Percentiles rank a stretch among this genome's conserved stretches.
Conservation (phyloP, 768 basidiomycete species). For the Hygrocybe punicea region DNA sequence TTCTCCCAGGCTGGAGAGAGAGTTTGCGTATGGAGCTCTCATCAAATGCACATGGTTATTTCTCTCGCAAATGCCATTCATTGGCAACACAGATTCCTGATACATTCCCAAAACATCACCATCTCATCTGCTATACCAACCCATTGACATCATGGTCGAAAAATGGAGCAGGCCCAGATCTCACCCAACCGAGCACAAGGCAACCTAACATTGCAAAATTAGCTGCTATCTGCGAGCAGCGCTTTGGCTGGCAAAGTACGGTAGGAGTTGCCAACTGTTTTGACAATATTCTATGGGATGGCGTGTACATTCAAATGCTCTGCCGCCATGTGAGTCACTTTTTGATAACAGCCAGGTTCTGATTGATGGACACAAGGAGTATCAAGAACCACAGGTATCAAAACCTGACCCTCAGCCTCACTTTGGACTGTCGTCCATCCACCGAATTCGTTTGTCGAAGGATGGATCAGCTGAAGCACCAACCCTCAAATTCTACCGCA, state of each 20-base stretch:
- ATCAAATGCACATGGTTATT: conserved; percentile 23
- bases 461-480: too few species aligned
- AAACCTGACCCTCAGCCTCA: too few species aligned
- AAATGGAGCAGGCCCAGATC: conserved; percentile 31
- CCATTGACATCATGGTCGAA: conserved; percentile 49
- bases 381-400: too few species aligned
- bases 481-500: too few species aligned
- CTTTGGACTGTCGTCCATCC: neutral
- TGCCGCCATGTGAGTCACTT: neutral
- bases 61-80: conserved; percentile 45
- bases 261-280: conserved; percentile 52
- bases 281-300: conserved; percentile 54
- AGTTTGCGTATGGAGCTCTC: conserved; percentile 1
- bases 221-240: conserved; percentile 56
- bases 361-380: too few species aligned
- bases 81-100: conserved; percentile 45
- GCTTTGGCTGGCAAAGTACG: conserved; percentile 64
- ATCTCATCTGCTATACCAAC: conserved; percentile 52
- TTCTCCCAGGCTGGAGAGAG: conserved; percentile 9
- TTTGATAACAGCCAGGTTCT: neutral
- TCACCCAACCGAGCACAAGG: neutral
- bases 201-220: conserved; percentile 39
- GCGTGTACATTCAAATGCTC: conserved; percentile 47
- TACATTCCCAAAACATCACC: conserved; percentile 49
- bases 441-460: neutral